Evolutionary conservation across 1,284 basidiomycete genomes (phyloP), one percentile per base, ranked within the genome.

Genomic region (Wolfiporia cocos): DNA sequence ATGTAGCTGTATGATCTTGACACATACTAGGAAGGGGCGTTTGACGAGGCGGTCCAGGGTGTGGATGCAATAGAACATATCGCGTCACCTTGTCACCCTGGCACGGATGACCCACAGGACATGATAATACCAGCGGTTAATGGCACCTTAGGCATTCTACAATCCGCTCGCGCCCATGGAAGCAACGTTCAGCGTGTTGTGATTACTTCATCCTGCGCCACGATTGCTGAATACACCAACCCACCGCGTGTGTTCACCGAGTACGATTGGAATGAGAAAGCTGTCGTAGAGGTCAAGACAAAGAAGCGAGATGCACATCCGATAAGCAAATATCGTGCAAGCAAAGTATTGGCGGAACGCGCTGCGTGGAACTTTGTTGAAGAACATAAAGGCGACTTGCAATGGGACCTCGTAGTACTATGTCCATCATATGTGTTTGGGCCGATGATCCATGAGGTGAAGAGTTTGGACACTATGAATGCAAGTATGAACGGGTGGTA

Each of bases 211-310:
- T 76, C 83, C 0, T 70, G 67, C 37, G 78, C 73, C 0, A 62
- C 78, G 3, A 59, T 82, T 44, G 49, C 73, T 30, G 61, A 66
- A 43, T 49, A 59, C 3, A 20, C 5, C 7, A 9, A 19, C n/a
- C 30, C 34, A 10, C 39, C 53, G 43, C 26, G 39, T 43, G 46
- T 33, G 34, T 70, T 67, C 50, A 65, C 60, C 29, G 73, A 76
- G 48, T 48, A 55, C 2, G 73, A 84, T 57, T 91, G 86, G 86
- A 86, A 89, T 63, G 59, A 74, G 9, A 64, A 68, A 30, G 67
- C 73, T 3, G 60, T 76, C 17, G 58, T 68, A 20, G 63, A 71
- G 32, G 65, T 80, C 17, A 68, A 74, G 52, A 62, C 73, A 51
- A 67, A 73, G 38, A 79, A 81, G 4, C 59, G 59, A 18, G 66